Evolutionary conservation across 1,139 yeast species (phyloP).

Genomic region (Candida buenavistaensis): DNA sequence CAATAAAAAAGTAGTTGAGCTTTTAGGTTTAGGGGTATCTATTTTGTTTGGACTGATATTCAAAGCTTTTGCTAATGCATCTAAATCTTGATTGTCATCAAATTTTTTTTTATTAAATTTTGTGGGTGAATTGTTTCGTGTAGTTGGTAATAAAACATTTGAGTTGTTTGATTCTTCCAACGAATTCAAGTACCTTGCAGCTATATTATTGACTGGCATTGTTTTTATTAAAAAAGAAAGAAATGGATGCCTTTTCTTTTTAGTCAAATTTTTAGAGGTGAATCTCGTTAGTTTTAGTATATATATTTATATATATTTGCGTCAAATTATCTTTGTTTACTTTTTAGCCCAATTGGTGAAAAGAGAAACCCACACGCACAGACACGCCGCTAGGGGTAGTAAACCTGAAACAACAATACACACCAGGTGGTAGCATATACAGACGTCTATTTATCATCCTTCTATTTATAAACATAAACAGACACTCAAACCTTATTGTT

Average conservation of each 20-base stretch:
- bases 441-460: no score
- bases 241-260: background rate
- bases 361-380: no score
- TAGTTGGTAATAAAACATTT: constrained; percentile 34
- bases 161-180: constrained; percentile 22
- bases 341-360: constrained; percentile 2
- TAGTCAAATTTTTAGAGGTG: no score
- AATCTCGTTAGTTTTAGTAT: no score
- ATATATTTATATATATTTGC: background rate
- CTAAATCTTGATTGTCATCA: constrained; percentile 35
- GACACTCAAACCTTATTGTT: background rate
- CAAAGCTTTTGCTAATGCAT: constrained; percentile 40
- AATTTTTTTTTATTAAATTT: constrained; percentile 10
- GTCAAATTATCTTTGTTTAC: background rate
- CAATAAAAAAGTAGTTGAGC: constrained; percentile 29
- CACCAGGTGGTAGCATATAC: no score
- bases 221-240: background rate
- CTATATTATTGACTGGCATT: constrained; percentile 22
- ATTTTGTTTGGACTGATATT: constrained; percentile 23
- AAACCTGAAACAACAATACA: no score
- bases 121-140: constrained; percentile 23
- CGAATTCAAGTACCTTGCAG: constrained; percentile 35
- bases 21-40: constrained; percentile 8
- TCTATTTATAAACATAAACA: no score
- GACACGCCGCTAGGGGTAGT: no score